Evolutionary conservation across 768 basidiomycete species (phyloP).

Genomic region (Boletus patriciae): DNA sequence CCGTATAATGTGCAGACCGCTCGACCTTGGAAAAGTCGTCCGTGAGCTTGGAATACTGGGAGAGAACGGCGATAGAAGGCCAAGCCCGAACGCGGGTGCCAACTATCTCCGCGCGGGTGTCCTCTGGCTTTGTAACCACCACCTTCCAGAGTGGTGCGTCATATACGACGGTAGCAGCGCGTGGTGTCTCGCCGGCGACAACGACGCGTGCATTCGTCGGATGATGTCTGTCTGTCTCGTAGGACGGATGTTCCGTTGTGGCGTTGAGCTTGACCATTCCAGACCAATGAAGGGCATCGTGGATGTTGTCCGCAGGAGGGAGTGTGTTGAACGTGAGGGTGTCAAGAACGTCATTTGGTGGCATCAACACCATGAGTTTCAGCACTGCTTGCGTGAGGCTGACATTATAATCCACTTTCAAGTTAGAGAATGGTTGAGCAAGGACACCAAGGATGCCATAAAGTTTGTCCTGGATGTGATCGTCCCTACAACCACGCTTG

Average conservation of each 20-base stretch:
- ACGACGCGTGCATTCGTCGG: constrained; percentile 1
- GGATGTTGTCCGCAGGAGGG: neutral
- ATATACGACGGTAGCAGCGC: neutral
- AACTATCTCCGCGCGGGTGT: neutral
- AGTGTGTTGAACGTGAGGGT: constrained; percentile 13
- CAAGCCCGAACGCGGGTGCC: neutral
- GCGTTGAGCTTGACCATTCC: constrained; percentile 9
- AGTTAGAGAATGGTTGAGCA: neutral
- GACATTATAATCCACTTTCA: constrained; percentile 4
- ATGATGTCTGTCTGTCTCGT: constrained; percentile 5
- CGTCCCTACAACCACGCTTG: neutral
- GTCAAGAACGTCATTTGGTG: constrained; percentile 8
- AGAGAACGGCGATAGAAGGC: neutral
- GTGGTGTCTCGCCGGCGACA: too few relatives aligned
- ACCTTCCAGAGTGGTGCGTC: constrained; percentile 9
- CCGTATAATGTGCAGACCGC: neutral
- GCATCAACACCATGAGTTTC: constrained; percentile 10
- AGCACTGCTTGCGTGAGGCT: neutral
- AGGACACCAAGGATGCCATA: constrained; percentile 13
- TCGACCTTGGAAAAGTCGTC: constrained; percentile 9
- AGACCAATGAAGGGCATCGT: constrained; percentile 5
- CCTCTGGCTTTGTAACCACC: neutral
- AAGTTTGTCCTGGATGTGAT: constrained; percentile 3
- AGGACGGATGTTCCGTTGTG: constrained; percentile 12
- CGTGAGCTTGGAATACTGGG: neutral